Evolutionary conservation across 2,329 filamentous ascomycete species (phyloP), one percentile per base, ranked within the genome.

Genomic region (Curvularia lunata): DNA sequence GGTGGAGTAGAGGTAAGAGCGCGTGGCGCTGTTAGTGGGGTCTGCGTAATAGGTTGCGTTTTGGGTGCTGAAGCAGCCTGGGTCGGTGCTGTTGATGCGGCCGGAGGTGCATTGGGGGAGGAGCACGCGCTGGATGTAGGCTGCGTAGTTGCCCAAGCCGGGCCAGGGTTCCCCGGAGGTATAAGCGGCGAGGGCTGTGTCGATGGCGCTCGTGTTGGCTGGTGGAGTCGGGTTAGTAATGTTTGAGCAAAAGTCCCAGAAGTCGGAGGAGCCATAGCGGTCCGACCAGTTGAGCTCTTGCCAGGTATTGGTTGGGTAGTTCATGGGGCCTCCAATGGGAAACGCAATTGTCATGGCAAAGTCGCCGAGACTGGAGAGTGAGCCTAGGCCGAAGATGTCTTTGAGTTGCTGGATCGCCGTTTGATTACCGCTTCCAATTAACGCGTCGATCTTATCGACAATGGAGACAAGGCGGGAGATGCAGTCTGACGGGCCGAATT

Each of bases 201-300:
- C 83, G 34, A 83, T 68, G 2, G 75, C 70, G 1, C 78, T 78
- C 52, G 83, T 75, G 42, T 77, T 77, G 25, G 70, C 74, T 0
- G 82, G 78, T 0, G 81, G 73, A 48, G 80, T 67, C 30, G 79
- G 67, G 54, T 83, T 77, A 1, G 83, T 83, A 43, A 85, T 76
- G 52, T 84, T 85, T 8, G 73, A 75, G 67, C 82, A 85, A 71
- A 85, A 85, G 43, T 78, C 62, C 69, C 79, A 85, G 66, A 85
- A 84, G 63, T 85, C 81, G 4, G 78, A 66, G 1, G 74, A 74
- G 40, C 76, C 77, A 54, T 80, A 78, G 0, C 59, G 73, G 7
- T 74, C 70, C 32, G 73, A 67, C 83, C 83, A 85, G 55, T 80
- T 82, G 9, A 85, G 69, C 63, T 85, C 83, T 71, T 85, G 83